Percentiles rank a stretch among this genome's conserved stretches.
Evolutionary conservation across 306 rosid species (phyloP).

Genomic region (Alnus glutinosa): DNA sequence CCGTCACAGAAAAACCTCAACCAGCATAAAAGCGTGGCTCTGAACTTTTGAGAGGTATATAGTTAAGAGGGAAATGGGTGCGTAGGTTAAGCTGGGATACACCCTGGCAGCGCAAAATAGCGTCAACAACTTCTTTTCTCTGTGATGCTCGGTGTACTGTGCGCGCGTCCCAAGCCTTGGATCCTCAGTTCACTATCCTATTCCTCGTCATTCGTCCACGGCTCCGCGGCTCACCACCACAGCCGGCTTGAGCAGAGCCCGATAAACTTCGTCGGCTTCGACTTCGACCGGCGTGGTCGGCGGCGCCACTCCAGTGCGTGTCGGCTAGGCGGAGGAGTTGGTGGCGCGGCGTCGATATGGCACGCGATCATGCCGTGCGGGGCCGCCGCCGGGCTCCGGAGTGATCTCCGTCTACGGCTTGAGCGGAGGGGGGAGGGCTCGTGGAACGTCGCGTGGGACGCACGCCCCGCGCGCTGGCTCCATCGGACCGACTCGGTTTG

Average conservation of each 20-base stretch:
- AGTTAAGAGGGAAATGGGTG: slow-evolving; percentile 25
- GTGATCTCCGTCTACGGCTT: slow-evolving; percentile 41
- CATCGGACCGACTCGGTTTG: slow-evolving; percentile 84
- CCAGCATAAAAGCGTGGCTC: not conserved
- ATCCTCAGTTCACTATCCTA: slow-evolving; percentile 42
- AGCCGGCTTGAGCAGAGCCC: slow-evolving; percentile 34
- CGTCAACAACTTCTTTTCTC: slow-evolving; percentile 6
- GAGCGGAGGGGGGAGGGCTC: slow-evolving; percentile 83
- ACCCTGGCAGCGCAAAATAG: slow-evolving; percentile 33
- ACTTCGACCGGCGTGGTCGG: slow-evolving; percentile 20
- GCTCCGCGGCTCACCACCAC: slow-evolving; percentile 42
- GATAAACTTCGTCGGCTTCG: slow-evolving; percentile 15
- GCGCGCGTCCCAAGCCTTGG: slow-evolving; percentile 64
- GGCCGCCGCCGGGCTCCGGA: slow-evolving; percentile 21
- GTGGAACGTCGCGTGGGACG: slow-evolving; percentile 93
- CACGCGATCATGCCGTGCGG: slow-evolving; percentile 69
- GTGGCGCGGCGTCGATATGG: slow-evolving; percentile 80
- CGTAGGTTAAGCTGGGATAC: slow-evolving; percentile 36
- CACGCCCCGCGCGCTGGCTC: slow-evolving; percentile 94
- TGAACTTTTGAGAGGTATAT: not conserved
- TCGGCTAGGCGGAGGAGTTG: slow-evolving; percentile 29
- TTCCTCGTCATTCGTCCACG: slow-evolving; percentile 43
- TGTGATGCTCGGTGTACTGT: slow-evolving; percentile 62
- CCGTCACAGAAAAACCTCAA: slow-evolving; percentile 19
- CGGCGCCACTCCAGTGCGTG: slow-evolving; percentile 71